Base-by-base conservation (phyloP, 345 rosid species). In the Acer negundo region DNA sequence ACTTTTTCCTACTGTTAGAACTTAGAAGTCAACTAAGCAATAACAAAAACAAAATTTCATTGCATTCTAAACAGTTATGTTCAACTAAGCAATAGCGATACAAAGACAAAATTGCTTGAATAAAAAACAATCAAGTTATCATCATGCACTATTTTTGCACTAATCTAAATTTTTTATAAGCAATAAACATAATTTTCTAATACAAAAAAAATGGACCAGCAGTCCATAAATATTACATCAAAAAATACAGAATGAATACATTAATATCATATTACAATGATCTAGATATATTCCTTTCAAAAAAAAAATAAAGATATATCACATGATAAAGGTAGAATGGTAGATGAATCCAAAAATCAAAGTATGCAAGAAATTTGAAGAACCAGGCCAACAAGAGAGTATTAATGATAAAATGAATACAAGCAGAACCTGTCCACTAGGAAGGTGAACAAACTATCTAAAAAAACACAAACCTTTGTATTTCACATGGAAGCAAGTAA, bases 21-120 rank as follows among this genome's bases (percentile, higher is more conserved):
- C 58, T 62, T 62, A 46, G 35, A 17, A 72, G 65, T 62, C 19
- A 74, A 74, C n/a, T 7, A 26, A 17, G 44, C 26, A 16, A 28
- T 47, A 42, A 19, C 62, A 53, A 70, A 75, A 76, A 72, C 40
- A 66, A 53, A 38, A 22, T 64, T 22, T 1, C 26, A 66, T 20
- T 51, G 10, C 38, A 20, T n/a, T 7, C 9, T 22, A 59, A 31
- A 53, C 51, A 35, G 10, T 24, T 12, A 62, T 11, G 66, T 24
- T 73, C 58, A 73, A 73, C 40, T 6, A 42, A 38, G 55, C 22
- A 13, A 23, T 42, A 56, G 58, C 7, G 3, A 17, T 16, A 53
- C n/a, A 26, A 62, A 62, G 11, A 23, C 31, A 62, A 62, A 23
- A 23, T 23, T 26, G 31, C 66, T 22, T 62, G 31, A 11, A 10